Conservation (phyloP, 305 asterid genomes). For the Solanum hybrid region DNA sequence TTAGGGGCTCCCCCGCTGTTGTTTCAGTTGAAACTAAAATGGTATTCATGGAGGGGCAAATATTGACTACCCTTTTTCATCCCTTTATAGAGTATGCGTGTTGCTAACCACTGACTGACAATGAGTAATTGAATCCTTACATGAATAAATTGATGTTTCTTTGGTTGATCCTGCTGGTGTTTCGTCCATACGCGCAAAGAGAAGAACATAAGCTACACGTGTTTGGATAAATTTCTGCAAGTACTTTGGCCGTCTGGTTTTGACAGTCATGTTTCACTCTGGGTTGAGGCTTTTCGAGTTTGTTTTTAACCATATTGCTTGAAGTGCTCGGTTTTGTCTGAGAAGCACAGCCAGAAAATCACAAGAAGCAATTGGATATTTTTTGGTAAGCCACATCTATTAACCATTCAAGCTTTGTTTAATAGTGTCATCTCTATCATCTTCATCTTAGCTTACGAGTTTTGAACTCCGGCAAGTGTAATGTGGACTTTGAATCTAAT, state of each 20-base stretch:
- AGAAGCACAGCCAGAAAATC: not conserved
- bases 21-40: constrained; percentile 80
- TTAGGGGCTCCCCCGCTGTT: constrained; percentile 66
- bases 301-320: not conserved
- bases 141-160: not conserved
- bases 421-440: not conserved
- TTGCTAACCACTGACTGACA: not conserved
- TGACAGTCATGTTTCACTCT: not conserved
- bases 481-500: not conserved
- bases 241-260: not conserved
- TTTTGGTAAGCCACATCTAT: not conserved
- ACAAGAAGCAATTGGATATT: not conserved
- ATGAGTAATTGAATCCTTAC: not conserved
- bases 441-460: not conserved
- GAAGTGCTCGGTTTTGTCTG: not conserved
- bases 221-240: not conserved
- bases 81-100: not conserved
- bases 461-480: not conserved
- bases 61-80: constrained; percentile 30
- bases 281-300: not conserved
- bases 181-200: not conserved
- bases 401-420: no score
- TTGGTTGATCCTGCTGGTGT: not conserved
- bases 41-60: constrained; percentile 77
- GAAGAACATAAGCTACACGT: not conserved